Evolutionary conservation across 371 early-diverging fungal species (phyloP), one percentile per base, ranked within the genome.

Genomic region (Mortierella sp.): DNA sequence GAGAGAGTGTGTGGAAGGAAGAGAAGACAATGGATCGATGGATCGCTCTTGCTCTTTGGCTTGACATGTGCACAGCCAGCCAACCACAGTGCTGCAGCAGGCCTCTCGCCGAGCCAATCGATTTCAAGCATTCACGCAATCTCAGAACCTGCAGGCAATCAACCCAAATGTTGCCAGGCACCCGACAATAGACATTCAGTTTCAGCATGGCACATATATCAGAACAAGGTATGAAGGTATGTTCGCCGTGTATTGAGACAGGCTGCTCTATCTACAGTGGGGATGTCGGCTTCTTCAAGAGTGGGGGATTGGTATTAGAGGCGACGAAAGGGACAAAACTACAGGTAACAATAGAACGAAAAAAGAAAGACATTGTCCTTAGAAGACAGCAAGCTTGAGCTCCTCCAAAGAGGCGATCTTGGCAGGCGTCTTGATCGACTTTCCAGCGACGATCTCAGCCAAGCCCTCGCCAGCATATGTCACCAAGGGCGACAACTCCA

Each of bases 401-500:
- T 65, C 72, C 44, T 71, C 66, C 41, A 71, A 22, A 46, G 72
- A 65, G 25, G 34, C 21, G 49, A 71, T n/a, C 29, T 28, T 37
- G 58, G 66, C 9, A 13, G 72, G 72, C 0, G 72, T 71, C 61
- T 59, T 60, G 58, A 71, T 39, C 25, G 72, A 57, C 66, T 71
- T 71, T 43, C 72, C 72, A 6, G 60, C 53, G 19, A 71, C 66
- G 52, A 65, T 57, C 37, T 65, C 57, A 22, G 57, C 92, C 24
- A 98, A 84, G 6, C 95, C 97, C 85, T 98, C 98, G 60, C 98
- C 98, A 53, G 84, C 88, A 74, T 96, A 98, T 17, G 92, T 88
- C n/a, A 96, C 94, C 69, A 95, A 82, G 17, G 97, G 91, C 27
- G 93, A 92, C 43, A 98, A 78, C 79, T 98, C 98, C 67, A 97